Base-by-base conservation (phyloP, 2,329 filamentous ascomycete genomes). In the Aureobasidium sp. region DNA sequence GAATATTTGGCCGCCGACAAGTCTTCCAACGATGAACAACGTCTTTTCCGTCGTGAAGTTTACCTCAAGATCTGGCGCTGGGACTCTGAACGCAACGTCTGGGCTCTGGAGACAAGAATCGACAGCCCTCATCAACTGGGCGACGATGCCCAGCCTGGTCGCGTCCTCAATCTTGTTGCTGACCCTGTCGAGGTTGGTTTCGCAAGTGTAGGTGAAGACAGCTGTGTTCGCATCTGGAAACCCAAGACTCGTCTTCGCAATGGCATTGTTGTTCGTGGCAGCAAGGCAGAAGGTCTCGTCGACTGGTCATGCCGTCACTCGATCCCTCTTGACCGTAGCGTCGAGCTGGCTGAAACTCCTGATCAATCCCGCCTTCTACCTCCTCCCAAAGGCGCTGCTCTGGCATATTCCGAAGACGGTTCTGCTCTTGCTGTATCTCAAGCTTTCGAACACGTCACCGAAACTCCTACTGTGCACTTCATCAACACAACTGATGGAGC, bases 51-150 rank as follows among this genome's bases (percentile, higher is more conserved):
- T 76, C 81, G 82, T 47, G 93, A 97, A 71, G 83, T 91, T 0
- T 89, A 89, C 69, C 79, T 99, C 54, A 97, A 96, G 71, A 94
- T 99, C 72, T 99, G 94, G 94, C 86, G 72, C 74, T 89, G 75
- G 84, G 83, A 75, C 70, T 78, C 68, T 69, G 79, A 69, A 70
- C 79, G 70, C 70, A 77, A 67, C 15, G 68, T 75, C 21, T 90
- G 94, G 80, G 86, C 89, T 64, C 79, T 99, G 11, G 86, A 90
- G 57, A 89, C 91, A 2, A 85, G 93, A 63, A 85, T 97, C 59
- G 91, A 96, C 71, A 83, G 85, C 9, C 92, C 94, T 16, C 93
- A 99, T 74, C 79, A 70, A 49, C 68, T 71, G 29, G 81, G 63
- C 81, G 83, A 61, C 75, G 74, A 64, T 73, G 77, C 63, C 11